Evolutionary conservation across 1,284 basidiomycete genomes (phyloP).

Genomic region (Ceratobasidium sp.): DNA sequence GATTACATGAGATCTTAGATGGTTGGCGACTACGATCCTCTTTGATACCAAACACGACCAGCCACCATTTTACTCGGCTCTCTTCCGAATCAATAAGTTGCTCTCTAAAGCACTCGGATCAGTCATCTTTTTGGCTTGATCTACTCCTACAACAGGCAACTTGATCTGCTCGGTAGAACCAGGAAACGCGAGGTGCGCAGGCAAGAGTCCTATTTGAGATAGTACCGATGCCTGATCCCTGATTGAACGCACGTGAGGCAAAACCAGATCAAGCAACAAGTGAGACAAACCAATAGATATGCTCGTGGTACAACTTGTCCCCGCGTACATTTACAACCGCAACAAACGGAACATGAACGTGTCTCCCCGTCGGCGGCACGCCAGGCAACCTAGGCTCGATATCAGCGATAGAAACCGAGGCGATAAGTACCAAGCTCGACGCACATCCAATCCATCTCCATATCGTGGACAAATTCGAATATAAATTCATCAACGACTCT

Average conservation of each 20-base stretch:
- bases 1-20: too few species aligned
- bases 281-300: slow-evolving; percentile 47
- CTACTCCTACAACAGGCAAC: slow-evolving; percentile 11
- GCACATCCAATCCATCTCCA: slow-evolving; percentile 47
- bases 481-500: slow-evolving; percentile 55
- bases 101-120: slow-evolving; percentile 16
- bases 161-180: slow-evolving; percentile 15
- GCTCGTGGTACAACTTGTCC: slow-evolving; percentile 55
- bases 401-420: not conserved
- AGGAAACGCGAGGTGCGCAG: slow-evolving; percentile 13
- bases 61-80: too few species aligned
- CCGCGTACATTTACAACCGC: slow-evolving; percentile 64
- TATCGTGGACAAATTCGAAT: slow-evolving; percentile 36
- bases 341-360: slow-evolving; percentile 60
- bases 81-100: slow-evolving; percentile 14
- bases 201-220: slow-evolving; percentile 28
- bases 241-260: not conserved
- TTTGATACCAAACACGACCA: not conserved
- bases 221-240: slow-evolving; percentile 36
- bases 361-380: slow-evolving; percentile 59
- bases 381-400: slow-evolving; percentile 51
- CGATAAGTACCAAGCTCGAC: slow-evolving; percentile 37
- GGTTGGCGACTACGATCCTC: too few species aligned
- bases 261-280: too few species aligned
- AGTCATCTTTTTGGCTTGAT: slow-evolving; percentile 30